Base-by-base conservation (phyloP, 2,329 filamentous ascomycete genomes). In the Aureobasidium lini region DNA sequence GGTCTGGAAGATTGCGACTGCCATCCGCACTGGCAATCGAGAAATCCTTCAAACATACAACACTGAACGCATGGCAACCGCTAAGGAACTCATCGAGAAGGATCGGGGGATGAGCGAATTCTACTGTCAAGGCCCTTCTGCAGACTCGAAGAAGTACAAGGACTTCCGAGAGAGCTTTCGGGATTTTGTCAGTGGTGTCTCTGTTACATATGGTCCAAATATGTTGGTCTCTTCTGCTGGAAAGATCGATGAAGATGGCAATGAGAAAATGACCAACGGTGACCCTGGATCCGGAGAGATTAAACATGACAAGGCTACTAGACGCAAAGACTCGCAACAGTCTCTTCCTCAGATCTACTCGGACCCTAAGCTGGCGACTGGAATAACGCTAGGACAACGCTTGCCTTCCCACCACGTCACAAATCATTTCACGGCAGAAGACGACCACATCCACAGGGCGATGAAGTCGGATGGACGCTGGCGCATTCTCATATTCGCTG, bases 1-100 rank as follows among this genome's bases (percentile, higher is more conserved):
- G 0, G 72, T 72, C 1, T 77, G 75, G 75, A 77, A 77, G 60
- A 63, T 77, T 32, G 75, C 75, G 63, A 70, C 75, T 32, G 68
- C 71, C 3, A 67, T 72, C 10, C 68, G 73, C 16, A 70, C 70
- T 2, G 67, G 75, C 3, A 71, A 73, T 28, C 73, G 73, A 44
- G 60, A 66, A 1, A 65, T 77, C 1, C 66, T 77, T 13, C 63
- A 66, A 13, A 75, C 70, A 2, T 77, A 77, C 57, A 71, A 76
- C 57, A 64, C 70, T 18, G 75, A 77, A 58, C 69, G 75, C 7
- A 70, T 72, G 58, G 74, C 75, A 59, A 73, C 76, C 34, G 75
- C 75, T 4, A 67, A 76, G 56, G 74, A 77, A 56, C 67, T 77
- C 6, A 75, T 77, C 61, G 69, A 71, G 60, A 76, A 76, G 61